Conservation (phyloP, 2,329 filamentous ascomycete genomes). For the Neoscytalidium dimidiatum region DNA sequence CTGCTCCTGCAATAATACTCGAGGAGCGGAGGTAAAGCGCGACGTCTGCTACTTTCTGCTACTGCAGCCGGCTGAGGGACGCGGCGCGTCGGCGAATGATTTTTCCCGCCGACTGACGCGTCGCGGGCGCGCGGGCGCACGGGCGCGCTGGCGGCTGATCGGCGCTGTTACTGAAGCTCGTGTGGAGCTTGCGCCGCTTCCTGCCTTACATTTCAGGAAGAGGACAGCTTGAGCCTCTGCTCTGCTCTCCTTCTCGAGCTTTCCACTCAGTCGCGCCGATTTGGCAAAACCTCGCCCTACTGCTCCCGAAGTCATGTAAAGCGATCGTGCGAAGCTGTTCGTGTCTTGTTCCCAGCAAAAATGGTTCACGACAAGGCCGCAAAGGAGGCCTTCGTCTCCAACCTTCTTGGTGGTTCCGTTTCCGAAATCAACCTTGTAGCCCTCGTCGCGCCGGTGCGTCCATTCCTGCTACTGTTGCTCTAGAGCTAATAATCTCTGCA, state of each 20-base stretch:
- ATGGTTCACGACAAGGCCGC: slow-evolving; percentile 70
- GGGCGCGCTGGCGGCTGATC: background rate
- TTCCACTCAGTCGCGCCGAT: background rate
- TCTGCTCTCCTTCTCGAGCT: background rate
- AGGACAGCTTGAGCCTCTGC: slow-evolving; percentile 14
- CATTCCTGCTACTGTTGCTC: slow-evolving; percentile 15
- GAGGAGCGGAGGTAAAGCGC: background rate
- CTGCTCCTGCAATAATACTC: no score
- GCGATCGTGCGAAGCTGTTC: background rate
- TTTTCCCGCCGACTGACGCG: background rate
- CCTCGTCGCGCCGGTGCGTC: slow-evolving; percentile 76
- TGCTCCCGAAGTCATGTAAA: background rate
- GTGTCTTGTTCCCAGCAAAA: slow-evolving; percentile 1
- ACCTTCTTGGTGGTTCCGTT: slow-evolving; percentile 79
- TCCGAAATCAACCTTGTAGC: slow-evolving; percentile 86
- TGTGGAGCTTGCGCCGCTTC: no score
- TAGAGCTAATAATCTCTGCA: slow-evolving; percentile 41
- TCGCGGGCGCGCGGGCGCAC: background rate
- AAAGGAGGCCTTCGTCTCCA: slow-evolving; percentile 95
- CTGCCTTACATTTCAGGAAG: slow-evolving; percentile 5
- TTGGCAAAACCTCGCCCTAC: background rate
- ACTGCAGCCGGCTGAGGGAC: background rate
- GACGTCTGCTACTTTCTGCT: background rate
- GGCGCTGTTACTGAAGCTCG: background rate
- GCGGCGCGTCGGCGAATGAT: background rate